Conservation (phyloP, 352 stramenopile species). For the Globisporangium iwayamae region DNA sequence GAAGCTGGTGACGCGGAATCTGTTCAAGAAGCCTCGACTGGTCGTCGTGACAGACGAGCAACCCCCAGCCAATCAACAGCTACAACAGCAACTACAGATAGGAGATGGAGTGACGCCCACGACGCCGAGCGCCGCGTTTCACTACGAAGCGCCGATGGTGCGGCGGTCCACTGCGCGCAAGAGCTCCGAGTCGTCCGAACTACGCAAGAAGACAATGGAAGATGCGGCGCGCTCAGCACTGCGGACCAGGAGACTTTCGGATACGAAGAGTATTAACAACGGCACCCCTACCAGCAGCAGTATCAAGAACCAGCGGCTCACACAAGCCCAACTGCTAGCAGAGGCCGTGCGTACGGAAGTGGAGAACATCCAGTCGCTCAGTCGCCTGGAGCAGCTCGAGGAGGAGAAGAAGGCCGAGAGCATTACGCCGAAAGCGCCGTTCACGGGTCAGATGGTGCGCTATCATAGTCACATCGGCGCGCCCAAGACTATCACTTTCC, state of each 20-base stretch:
- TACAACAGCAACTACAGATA: background rate
- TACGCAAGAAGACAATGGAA: conserved; percentile 49
- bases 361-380: conserved; percentile 77
- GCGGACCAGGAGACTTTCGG: conserved; percentile 21
- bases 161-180: conserved; percentile 59
- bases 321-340: conserved; percentile 60
- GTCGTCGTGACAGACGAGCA: background rate
- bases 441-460: conserved; percentile 63
- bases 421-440: conserved; percentile 62
- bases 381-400: conserved; percentile 71
- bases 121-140: conserved; percentile 6
- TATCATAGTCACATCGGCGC: conserved; percentile 59
- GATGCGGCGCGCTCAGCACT: conserved; percentile 44
- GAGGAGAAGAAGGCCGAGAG: conserved; percentile 79
- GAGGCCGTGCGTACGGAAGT: conserved; percentile 79
- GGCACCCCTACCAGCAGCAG: conserved; percentile 22
- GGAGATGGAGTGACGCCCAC: conserved; percentile 1
- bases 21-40: conserved; percentile 18
- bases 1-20: conserved; percentile 11
- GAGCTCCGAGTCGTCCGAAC: conserved; percentile 53
- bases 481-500: conserved; percentile 80
- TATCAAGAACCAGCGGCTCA: conserved; percentile 30
- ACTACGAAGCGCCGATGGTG: conserved; percentile 41
- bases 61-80: background rate
- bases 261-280: background rate